Conservation (phyloP, 805 yeast genomes). For the Pichia gijzeniarum region DNA sequence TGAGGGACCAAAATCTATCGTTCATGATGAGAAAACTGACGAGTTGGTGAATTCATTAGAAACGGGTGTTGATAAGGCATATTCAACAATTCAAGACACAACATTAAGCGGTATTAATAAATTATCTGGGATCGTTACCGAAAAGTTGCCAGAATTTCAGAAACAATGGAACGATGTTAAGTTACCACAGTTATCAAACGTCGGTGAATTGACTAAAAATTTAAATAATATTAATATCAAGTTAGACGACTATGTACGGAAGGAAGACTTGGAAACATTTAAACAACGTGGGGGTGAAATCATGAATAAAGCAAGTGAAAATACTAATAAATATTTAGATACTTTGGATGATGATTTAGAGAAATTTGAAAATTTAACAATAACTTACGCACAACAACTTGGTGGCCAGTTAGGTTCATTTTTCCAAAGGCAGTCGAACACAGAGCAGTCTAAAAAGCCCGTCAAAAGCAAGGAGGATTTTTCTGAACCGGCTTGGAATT, state of each 20-base stretch:
- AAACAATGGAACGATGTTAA: conserved; percentile 22
- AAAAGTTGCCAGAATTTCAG: conserved; percentile 29
- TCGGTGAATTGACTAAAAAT: conserved; percentile 13
- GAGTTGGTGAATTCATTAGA: conserved; percentile 51
- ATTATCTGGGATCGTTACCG: conserved; percentile 18
- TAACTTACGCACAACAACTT: conserved; percentile 49
- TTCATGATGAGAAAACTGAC: conserved; percentile 42
- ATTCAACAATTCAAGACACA: conserved; percentile 37
- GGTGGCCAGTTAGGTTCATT: conserved; percentile 54
- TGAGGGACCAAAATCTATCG: conserved; percentile 7
- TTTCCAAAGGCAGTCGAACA: conserved; percentile 24
- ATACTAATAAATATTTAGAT: conserved; percentile 61
- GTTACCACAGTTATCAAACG: conserved; percentile 9
- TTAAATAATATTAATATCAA: conserved; percentile 9
- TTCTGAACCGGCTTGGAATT: conserved; percentile 12
- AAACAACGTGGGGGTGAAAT: conserved; percentile 22
- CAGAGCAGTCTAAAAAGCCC: conserved; percentile 10
- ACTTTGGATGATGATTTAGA: conserved; percentile 70
- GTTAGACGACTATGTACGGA: conserved; percentile 9
- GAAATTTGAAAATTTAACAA: conserved; percentile 63
- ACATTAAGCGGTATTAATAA: conserved; percentile 33
- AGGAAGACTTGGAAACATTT: conserved; percentile 22
- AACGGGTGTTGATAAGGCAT: conserved; percentile 33
- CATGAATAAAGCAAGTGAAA: conserved; percentile 26
- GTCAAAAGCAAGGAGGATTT: conserved; percentile 7